These are phyloP conservation scores for Magnusiomyces ingens DNA, from an alignment of 1,139 yeast genomes.

Conservation along the genomic window DNA sequence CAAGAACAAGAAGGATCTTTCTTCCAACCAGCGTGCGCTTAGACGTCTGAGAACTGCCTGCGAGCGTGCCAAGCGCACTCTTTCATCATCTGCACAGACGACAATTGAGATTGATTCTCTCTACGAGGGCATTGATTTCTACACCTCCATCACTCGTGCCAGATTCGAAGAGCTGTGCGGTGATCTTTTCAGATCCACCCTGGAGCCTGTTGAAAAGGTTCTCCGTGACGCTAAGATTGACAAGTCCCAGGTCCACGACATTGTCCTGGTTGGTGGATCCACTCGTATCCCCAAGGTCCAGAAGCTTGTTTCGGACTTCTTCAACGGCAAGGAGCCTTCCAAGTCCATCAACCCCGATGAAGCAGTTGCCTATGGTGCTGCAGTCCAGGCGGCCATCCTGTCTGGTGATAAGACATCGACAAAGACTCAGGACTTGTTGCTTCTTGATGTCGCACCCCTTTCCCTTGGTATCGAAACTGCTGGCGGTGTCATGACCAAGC, in stretches of 20 bases:
- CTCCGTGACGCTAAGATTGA: slow-evolving; percentile 90
- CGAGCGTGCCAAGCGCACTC: slow-evolving; percentile 99
- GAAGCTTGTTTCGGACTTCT: slow-evolving; percentile 95
- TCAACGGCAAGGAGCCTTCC: slow-evolving; percentile 69
- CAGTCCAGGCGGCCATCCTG: slow-evolving; percentile 83
- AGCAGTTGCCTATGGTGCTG: slow-evolving; percentile 99
- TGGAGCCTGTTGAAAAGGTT: slow-evolving; percentile 97
- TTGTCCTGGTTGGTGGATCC: slow-evolving; percentile 99
- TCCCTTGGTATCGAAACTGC: slow-evolving; percentile 91
- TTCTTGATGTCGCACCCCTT: slow-evolving; percentile 81
- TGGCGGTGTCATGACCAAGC: slow-evolving; percentile 92
- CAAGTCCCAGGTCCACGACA: slow-evolving; percentile 87
- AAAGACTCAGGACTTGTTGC: slow-evolving; percentile 74
- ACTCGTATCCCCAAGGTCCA: slow-evolving; percentile 99
- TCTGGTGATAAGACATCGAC: slow-evolving; percentile 75
- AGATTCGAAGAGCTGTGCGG: slow-evolving; percentile 97
- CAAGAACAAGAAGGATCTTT: slow-evolving; percentile 91
- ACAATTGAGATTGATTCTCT: slow-evolving; percentile 95
- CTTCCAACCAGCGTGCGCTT: slow-evolving; percentile 90
- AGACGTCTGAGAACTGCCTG: slow-evolving; percentile 99
- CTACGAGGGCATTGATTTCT: slow-evolving; percentile 94
- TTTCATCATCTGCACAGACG: slow-evolving; percentile 94
- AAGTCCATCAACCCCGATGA: slow-evolving; percentile 18
- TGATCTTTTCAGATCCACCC: slow-evolving; percentile 91
- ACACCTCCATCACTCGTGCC: slow-evolving; percentile 96